These are phyloP conservation scores for Lachancea kluyveri DNA, from an alignment of 805 yeast species.

Conservation along the genomic window DNA sequence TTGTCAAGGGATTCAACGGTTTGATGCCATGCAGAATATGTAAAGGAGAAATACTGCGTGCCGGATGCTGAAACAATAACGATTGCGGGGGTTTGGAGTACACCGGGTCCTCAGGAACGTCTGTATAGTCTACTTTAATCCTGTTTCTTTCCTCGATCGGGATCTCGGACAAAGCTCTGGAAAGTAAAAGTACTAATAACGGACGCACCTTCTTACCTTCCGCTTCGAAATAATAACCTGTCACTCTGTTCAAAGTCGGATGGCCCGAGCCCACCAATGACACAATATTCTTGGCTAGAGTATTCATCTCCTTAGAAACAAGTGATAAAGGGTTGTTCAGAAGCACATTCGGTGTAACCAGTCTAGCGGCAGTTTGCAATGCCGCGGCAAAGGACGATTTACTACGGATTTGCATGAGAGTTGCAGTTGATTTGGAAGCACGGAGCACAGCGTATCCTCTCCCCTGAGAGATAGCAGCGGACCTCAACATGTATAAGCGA, in stretches of 20 bases:
- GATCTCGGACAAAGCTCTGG: constrained; percentile 73
- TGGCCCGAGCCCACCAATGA: constrained; percentile 86
- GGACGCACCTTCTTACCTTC: constrained; percentile 97
- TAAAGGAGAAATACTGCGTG: constrained; percentile 60
- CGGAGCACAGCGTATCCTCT: too few relatives aligned
- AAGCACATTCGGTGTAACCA: constrained; percentile 58
- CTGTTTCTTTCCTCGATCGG: constrained; percentile 65
- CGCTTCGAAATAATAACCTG: constrained; percentile 92
- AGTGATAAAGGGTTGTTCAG: constrained; percentile 81
- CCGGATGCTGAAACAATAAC: constrained; percentile 52
- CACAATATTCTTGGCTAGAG: constrained; percentile 81
- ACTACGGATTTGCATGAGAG: constrained; percentile 6
- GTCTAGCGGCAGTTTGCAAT: constrained; percentile 62
- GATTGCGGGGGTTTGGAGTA: constrained; percentile 53
- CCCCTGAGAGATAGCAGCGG: too few relatives aligned
- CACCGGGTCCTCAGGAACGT: constrained; percentile 61
- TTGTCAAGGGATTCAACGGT: constrained; percentile 84
- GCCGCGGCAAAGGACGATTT: constrained; percentile 46
- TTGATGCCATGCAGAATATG: constrained; percentile 83
- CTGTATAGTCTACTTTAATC: constrained; percentile 52
- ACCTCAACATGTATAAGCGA: too few relatives aligned
- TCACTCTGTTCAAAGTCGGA: constrained; percentile 84
- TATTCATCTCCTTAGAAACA: constrained; percentile 90
- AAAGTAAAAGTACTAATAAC: constrained; percentile 71
- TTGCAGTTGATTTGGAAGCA: too few relatives aligned